Conservation (phyloP, 345 rosid species). For the Arabis hirsuta region DNA sequence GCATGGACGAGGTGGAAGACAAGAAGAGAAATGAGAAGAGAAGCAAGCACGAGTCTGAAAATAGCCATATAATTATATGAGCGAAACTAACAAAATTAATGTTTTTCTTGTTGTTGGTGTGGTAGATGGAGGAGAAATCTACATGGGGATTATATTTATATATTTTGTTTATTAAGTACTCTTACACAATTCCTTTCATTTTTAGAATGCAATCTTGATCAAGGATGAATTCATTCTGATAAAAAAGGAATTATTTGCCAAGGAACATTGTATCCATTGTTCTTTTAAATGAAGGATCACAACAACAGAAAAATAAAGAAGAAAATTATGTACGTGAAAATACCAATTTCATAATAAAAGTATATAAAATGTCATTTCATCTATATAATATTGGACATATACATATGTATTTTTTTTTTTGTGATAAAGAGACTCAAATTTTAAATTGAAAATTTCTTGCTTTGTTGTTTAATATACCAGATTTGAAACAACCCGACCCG, state of each 20-base stretch:
- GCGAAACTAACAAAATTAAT: background rate
- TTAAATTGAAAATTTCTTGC: no score
- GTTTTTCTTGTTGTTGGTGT: background rate
- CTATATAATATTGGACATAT: no score
- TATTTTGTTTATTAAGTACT: background rate
- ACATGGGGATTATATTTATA: slow-evolving; percentile 12
- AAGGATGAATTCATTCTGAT: background rate
- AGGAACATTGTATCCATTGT: background rate
- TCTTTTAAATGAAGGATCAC: background rate
- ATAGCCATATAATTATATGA: slow-evolving; percentile 48
- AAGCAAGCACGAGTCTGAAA: slow-evolving; percentile 45
- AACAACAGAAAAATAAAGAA: no score
- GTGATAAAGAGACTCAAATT: no score
- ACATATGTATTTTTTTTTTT: no score
- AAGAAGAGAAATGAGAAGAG: slow-evolving; percentile 55
- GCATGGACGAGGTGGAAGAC: slow-evolving; percentile 48
- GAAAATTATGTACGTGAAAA: background rate
- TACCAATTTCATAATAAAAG: background rate
- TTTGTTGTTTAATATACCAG: no score
- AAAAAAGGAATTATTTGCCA: background rate
- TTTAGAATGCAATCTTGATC: background rate
- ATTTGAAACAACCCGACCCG: no score
- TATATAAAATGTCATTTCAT: background rate
- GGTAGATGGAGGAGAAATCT: background rate
- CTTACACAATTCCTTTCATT: background rate